These are phyloP conservation scores for Fusarium decemcellulare DNA, from an alignment of 2,329 filamentous ascomycete genomes.

Conservation along the genomic window DNA sequence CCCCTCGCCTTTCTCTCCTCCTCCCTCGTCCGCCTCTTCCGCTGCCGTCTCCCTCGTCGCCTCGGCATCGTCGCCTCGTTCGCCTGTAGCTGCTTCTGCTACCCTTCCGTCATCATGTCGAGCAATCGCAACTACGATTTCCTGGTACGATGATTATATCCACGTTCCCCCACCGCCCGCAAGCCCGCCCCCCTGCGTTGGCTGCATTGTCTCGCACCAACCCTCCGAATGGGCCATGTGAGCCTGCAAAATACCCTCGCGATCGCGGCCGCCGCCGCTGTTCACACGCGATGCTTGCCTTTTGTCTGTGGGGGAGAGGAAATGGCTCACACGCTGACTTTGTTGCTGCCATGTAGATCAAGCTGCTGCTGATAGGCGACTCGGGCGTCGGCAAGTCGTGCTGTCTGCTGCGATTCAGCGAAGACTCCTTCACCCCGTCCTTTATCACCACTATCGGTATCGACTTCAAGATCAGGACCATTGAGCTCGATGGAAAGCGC, in stretches of 20 bases:
- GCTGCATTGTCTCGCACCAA: conserved; percentile 27
- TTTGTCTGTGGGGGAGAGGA: background rate
- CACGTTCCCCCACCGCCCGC: conserved; percentile 39
- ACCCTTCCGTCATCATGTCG: conserved; percentile 76
- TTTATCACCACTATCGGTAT: conserved; percentile 99
- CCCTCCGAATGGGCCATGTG: conserved; percentile 12
- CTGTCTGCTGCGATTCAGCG: conserved; percentile 95
- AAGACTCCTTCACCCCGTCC: conserved; percentile 96
- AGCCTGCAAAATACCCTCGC: conserved; percentile 8
- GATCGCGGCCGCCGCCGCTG: conserved; percentile 1
- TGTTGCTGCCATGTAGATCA: conserved; percentile 75
- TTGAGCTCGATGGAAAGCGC: conserved; percentile 98
- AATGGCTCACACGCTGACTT: conserved; percentile 20
- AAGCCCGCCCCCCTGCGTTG: conserved; percentile 34
- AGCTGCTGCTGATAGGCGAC: conserved; percentile 96
- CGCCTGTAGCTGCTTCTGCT: conserved; percentile 31
- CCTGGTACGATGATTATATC: conserved; percentile 75
- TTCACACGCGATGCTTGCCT: conserved; percentile 5
- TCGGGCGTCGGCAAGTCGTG: conserved; percentile 98
- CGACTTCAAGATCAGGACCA: conserved; percentile 99
- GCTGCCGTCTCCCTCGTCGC: conserved; percentile 23
- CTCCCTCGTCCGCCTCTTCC: conserved; percentile 24
- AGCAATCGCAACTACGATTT: conserved; percentile 99
- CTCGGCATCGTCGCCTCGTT: conserved; percentile 29
- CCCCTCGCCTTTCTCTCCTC: conserved; percentile 8